phyloP scores from a whole-genome alignment of 306 rosid species.

The Boehmeria nivea region DNA sequence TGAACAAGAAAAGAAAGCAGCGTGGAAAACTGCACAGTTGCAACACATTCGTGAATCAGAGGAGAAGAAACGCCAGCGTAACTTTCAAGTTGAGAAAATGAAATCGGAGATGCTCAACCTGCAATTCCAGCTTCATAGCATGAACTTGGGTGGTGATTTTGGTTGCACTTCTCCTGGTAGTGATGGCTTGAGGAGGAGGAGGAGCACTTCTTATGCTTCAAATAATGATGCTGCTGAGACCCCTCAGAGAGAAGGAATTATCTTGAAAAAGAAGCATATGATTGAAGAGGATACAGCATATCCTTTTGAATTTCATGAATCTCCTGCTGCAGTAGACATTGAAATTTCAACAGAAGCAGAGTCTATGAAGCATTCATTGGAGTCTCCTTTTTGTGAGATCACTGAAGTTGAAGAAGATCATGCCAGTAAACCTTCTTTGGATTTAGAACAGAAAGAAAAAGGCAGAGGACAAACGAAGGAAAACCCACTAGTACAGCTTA shows the following conservation, averaged over 20 bases:
- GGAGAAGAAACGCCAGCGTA: conserved; percentile 72
- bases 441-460: conserved; percentile 46
- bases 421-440: conserved; percentile 33
- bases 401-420: conserved; percentile 50
- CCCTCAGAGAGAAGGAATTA: conserved; percentile 44
- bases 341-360: conserved; percentile 47
- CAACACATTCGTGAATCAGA: conserved; percentile 76
- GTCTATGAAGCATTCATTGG: conserved; percentile 36
- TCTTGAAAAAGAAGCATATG: conserved; percentile 32
- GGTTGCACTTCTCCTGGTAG: conserved; percentile 47
- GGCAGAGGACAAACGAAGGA: conserved; percentile 52
- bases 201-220: conserved; percentile 47
- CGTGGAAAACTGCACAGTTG: conserved; percentile 92
- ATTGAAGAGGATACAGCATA: conserved; percentile 45
- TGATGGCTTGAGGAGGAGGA: conserved; percentile 74
- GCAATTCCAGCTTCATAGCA: conserved; percentile 73
- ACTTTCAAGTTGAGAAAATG: conserved; percentile 97
- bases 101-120: conserved; percentile 96
- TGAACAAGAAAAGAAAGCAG: conserved; percentile 98
- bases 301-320: conserved; percentile 44
- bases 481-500: conserved; percentile 72
- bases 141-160: conserved; percentile 46
- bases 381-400: conserved; percentile 56
- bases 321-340: conserved; percentile 38
- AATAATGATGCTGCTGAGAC: conserved; percentile 40